These are phyloP conservation scores for Copromyces sp. DNA, from an alignment of 495 filamentous ascomycete species.

Conservation along the genomic window DNA sequence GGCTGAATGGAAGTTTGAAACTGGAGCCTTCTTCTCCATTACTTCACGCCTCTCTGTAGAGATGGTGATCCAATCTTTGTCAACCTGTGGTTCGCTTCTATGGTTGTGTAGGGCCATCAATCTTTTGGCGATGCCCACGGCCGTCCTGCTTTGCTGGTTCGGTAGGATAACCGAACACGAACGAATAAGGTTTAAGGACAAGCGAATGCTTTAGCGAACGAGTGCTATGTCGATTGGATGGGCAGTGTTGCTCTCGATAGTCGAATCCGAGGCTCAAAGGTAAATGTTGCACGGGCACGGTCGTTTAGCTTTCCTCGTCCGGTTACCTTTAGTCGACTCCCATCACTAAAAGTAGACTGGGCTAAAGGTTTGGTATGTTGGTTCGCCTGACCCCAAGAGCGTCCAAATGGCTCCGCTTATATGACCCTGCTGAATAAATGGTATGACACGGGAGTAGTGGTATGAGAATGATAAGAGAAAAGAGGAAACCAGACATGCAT, in stretches of 20 bases:
- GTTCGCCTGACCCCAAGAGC: neutral
- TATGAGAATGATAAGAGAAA: neutral
- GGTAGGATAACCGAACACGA: neutral
- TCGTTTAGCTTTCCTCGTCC: neutral
- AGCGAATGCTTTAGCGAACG: neutral
- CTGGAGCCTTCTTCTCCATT: neutral
- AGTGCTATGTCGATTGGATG: neutral
- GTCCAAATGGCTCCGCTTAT: neutral
- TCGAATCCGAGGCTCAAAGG: neutral
- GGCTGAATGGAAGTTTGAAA: neutral
- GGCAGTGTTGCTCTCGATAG: neutral
- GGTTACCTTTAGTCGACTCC: neutral
- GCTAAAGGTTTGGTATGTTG: neutral
- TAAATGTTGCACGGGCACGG: neutral
- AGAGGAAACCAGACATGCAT: neutral
- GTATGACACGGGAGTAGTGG: neutral
- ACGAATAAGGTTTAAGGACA: neutral
- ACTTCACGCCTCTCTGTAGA: neutral
- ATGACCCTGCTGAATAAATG: neutral
- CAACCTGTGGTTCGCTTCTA: neutral
- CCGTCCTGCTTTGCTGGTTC: neutral
- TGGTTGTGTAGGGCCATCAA: neutral
- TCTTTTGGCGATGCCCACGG: neutral
- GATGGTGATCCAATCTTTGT: neutral
- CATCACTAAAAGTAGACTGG: too few relatives aligned